Conservation (phyloP, 75 land plant species). For the Pseudotsuga menziesii region DNA sequence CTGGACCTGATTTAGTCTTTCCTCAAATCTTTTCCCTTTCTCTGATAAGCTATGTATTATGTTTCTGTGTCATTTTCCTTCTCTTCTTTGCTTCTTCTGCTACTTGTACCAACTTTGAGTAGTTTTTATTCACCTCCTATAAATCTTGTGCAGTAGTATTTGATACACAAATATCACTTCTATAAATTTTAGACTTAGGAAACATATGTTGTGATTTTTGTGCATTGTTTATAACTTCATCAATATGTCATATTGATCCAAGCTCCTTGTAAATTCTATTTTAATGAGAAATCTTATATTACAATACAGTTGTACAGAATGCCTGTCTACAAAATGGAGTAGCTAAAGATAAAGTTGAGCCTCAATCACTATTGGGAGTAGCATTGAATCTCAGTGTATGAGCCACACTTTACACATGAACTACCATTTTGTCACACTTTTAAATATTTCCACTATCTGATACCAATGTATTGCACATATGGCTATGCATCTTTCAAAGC, state of each 20-base stretch:
- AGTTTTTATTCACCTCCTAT: no score
- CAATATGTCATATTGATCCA: not conserved
- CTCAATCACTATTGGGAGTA: not conserved
- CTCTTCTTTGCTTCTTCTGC: no score
- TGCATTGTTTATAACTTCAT: not conserved
- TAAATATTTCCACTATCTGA: not conserved
- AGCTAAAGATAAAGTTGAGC: not conserved
- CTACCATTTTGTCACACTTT: not conserved
- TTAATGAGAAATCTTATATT: not conserved
- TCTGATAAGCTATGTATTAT: no score
- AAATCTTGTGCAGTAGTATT: not conserved
- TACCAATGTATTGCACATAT: not conserved
- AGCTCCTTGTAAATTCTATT: not conserved
- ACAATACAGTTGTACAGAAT: not conserved
- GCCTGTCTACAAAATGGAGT: not conserved
- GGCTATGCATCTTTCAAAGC: not conserved
- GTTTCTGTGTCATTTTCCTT: no score
- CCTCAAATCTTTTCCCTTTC: no score
- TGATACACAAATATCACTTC: not conserved
- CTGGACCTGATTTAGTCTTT: no score
- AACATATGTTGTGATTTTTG: not conserved
- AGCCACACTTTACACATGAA: not conserved
- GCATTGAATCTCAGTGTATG: not conserved
- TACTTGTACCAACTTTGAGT: no score
- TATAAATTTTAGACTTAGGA: not conserved